phyloP scores from a whole-genome alignment of 83 land plant species.

The Thuja plicata region DNA sequence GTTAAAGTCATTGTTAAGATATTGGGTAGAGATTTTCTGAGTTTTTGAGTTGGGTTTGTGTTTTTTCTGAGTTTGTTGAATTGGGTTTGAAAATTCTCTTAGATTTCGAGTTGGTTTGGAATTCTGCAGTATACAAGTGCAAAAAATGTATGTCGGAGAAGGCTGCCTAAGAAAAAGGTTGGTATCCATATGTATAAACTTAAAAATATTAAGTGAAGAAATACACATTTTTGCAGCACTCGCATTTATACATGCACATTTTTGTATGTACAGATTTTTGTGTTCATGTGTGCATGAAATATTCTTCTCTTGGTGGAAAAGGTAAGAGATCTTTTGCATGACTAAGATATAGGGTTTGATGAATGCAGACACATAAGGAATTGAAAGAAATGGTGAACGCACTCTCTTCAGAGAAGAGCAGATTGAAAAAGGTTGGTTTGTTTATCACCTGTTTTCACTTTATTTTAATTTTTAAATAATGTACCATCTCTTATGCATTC shows the following conservation, averaged over 20 bases:
- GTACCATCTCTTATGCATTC: no score
- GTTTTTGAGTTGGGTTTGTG: no score
- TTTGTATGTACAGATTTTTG: no score
- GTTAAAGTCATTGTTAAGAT: no score
- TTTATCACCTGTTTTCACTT: no score
- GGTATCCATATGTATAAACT: neutral
- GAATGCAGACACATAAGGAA: neutral
- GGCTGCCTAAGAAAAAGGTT: neutral
- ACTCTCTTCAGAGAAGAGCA: neutral
- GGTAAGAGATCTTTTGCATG: neutral
- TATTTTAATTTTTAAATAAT: no score
- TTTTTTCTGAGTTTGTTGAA: neutral
- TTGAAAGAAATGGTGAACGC: conserved; percentile 2
- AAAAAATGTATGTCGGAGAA: neutral
- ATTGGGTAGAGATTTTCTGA: no score
- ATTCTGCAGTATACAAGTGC: neutral
- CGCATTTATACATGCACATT: no score
- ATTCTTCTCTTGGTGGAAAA: no score
- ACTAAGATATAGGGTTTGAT: neutral
- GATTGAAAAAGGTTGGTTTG: neutral
- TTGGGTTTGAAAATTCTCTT: neutral
- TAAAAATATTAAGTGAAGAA: no score
- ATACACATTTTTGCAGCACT: no score
- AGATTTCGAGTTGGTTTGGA: neutral
- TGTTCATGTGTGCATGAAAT: no score